These are phyloP conservation scores for Triticum turgidum DNA, from an alignment of 176 grass and related monocot genomes.

Conservation along the genomic window DNA sequence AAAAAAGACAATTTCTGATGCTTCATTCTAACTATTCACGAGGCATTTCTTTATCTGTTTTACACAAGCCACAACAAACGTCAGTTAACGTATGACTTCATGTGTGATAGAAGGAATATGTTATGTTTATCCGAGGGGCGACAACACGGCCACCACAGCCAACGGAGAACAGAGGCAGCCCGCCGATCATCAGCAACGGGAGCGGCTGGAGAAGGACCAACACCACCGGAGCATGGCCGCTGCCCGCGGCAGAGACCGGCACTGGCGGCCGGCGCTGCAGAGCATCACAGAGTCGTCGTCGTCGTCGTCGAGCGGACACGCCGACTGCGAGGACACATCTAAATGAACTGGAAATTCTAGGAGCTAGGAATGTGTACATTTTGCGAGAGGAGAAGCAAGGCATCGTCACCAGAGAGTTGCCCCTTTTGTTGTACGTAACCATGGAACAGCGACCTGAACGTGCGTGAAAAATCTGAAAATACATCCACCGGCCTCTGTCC, in stretches of 20 bases:
- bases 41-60: too few relatives aligned
- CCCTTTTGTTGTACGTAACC: too few relatives aligned
- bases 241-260: background rate
- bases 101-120: background rate
- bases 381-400: too few relatives aligned
- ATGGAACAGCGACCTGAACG: too few relatives aligned
- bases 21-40: too few relatives aligned
- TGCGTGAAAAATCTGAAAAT: too few relatives aligned
- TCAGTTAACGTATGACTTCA: too few relatives aligned
- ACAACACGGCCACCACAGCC: background rate
- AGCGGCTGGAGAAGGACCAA: constrained; percentile 24
- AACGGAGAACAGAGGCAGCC: constrained; percentile 3
- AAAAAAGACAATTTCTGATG: too few relatives aligned
- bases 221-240: background rate
- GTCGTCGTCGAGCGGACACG: constrained; percentile 13
- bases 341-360: background rate
- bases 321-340: too few relatives aligned
- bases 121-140: background rate
- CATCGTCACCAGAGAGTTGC: too few relatives aligned
- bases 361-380: background rate
- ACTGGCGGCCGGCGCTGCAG: constrained; percentile 13
- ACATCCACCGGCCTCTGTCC: too few relatives aligned
- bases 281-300: constrained; percentile 40
- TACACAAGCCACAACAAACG: too few relatives aligned
- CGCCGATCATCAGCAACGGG: constrained; percentile 17